Conservation (phyloP, 257 asterid species). For the Salvia miltiorrhiza region DNA sequence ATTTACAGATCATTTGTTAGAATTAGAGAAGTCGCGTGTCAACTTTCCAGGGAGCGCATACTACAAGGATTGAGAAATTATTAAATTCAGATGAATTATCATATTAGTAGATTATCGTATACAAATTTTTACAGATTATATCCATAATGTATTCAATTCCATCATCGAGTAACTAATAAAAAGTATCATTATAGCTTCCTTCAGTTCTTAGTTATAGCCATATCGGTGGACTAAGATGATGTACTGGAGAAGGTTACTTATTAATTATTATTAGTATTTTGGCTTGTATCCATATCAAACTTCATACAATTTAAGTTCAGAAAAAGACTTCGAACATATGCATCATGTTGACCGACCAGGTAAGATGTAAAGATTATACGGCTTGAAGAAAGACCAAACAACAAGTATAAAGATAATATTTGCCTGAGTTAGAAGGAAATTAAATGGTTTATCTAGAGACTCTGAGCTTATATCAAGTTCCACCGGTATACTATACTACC, state of each 20-base stretch:
- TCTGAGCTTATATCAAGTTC: background rate
- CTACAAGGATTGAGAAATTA: background rate
- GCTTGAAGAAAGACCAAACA: slow-evolving; percentile 3
- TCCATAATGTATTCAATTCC: background rate
- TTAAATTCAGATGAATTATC: background rate
- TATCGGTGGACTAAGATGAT: too few species aligned
- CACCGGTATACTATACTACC: background rate
- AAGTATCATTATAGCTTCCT: too few species aligned
- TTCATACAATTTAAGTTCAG: background rate
- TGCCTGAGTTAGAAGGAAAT: background rate
- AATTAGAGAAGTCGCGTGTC: background rate
- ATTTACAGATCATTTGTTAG: slow-evolving; percentile 4
- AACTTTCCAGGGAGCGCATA: slow-evolving; percentile 2
- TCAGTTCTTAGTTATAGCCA: too few species aligned
- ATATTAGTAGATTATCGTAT: background rate
- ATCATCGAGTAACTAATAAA: too few species aligned
- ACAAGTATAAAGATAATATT: background rate
- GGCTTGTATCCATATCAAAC: background rate
- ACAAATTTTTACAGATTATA: background rate
- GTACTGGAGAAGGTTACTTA: background rate
- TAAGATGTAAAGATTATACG: background rate
- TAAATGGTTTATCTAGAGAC: background rate
- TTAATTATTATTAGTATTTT: background rate
- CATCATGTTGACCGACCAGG: background rate
- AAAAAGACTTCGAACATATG: background rate